These are phyloP conservation scores for Acer campestre DNA, from an alignment of 345 rosid genomes.

Conservation along the genomic window DNA sequence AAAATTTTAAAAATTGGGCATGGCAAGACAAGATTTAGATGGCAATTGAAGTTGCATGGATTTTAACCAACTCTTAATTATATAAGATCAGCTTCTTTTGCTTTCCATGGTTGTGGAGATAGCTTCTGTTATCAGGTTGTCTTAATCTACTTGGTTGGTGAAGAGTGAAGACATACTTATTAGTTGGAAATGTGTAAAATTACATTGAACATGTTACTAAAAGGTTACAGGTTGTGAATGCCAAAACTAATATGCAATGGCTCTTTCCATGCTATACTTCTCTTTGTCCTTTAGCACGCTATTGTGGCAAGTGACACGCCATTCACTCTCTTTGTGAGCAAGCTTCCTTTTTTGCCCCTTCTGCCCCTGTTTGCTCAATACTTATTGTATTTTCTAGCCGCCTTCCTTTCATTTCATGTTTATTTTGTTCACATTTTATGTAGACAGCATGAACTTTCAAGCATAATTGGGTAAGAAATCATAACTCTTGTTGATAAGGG, in stretches of 20 bases:
- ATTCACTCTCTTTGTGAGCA: too few relatives aligned
- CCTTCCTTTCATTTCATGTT: too few relatives aligned
- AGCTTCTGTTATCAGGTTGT: too few relatives aligned
- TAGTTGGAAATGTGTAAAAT: neutral
- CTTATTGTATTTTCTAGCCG: too few relatives aligned
- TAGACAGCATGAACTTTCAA: neutral
- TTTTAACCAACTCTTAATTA: neutral
- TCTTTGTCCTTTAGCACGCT: too few relatives aligned
- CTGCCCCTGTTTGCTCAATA: too few relatives aligned
- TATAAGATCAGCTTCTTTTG: neutral
- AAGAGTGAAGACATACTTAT: neutral
- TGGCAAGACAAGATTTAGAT: constrained; percentile 13
- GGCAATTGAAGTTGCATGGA: neutral
- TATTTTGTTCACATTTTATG: too few relatives aligned
- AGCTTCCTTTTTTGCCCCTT: too few relatives aligned
- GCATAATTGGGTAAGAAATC: neutral
- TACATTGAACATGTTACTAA: neutral
- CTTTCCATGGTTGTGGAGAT: too few relatives aligned
- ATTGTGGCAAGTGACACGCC: too few relatives aligned
- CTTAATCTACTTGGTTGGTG: neutral
- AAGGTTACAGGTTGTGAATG: neutral
- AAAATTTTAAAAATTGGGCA: too few relatives aligned
- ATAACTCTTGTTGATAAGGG: neutral
- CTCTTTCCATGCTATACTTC: neutral
- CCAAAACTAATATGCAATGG: neutral